Base-by-base conservation (phyloP, 139 green algal species). In the Chlamydomonas sphaeroides region DNA sequence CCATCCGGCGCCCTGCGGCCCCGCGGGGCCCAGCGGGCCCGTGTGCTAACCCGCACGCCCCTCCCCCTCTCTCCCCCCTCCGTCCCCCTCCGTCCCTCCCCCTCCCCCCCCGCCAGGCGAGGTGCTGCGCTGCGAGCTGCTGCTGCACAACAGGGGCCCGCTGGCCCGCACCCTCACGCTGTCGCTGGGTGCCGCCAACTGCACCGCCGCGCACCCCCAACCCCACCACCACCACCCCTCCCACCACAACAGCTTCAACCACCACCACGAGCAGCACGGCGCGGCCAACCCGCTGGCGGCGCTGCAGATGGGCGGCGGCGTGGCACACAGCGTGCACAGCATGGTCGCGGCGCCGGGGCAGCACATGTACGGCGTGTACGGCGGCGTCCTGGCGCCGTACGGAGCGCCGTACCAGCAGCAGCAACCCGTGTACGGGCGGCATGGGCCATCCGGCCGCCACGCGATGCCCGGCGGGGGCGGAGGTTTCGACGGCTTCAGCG, bases 61-160 rank as follows among this genome's bases (percentile, higher is more conserved):
- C 21, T 10, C 33, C 1, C 15, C 23, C 17, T 35, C 33, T 41
- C 41, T 36, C n/a, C n/a, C 68, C 18, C 68, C 18, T 45, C 32
- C 18, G 3, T 41, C 26, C 2, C 20, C 17, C n/a, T 17, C 33
- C 38, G 33, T 5, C 67, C 20, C 38, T 51, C 5, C 39, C 1
- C 11, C 17, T 26, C 20, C 25, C 20, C 56, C 23, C 56, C 51
- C 51, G 21, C 5, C 80, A 86, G 80, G 80, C 26, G 70, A 86
- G 33, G 61, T 85, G 42, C 48, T 88, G 5, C 68, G 81, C 21
- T 30, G 70, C 25, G 51, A 85, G 41, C 45, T 88, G n/a, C 42
- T 76, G 56, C 15, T 85, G 42, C 53, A 53, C 57, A 88, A 67
- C 45, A 32, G 38, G 17, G 69, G 45, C 30, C 5, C 4, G 20